Conservation (phyloP, 768 basidiomycete species). For the Pisolithus tinctorius region DNA sequence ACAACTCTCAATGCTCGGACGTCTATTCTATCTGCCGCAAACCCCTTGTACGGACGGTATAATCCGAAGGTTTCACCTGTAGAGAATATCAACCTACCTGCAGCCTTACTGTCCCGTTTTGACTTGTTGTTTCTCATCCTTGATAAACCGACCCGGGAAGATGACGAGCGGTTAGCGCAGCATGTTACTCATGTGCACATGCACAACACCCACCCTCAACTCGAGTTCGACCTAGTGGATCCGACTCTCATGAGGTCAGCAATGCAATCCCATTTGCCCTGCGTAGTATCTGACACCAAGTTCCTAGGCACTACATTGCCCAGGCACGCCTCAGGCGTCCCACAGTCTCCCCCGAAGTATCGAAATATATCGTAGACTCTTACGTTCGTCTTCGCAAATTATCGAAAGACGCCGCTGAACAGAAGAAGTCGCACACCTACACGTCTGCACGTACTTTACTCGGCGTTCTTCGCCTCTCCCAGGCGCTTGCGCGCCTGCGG, state of each 20-base stretch:
- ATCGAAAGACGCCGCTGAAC: constrained; percentile 83
- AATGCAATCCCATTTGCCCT: neutral
- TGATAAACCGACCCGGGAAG: constrained; percentile 91
- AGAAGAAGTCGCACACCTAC: constrained; percentile 87
- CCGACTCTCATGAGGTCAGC: constrained; percentile 82
- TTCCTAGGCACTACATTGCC: constrained; percentile 85
- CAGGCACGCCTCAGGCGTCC: constrained; percentile 84
- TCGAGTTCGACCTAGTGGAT: constrained; percentile 79
- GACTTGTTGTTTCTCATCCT: constrained; percentile 95
- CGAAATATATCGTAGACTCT: constrained; percentile 88
- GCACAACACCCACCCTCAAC: constrained; percentile 83
- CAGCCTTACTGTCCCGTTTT: constrained; percentile 92
- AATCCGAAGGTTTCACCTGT: constrained; percentile 97
- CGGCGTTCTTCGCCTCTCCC: constrained; percentile 88
- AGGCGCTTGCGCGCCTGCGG: constrained; percentile 89
- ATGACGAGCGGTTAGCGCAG: constrained; percentile 92
- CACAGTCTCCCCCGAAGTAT: constrained; percentile 81
- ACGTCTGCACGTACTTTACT: constrained; percentile 95
- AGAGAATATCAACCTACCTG: constrained; percentile 98
- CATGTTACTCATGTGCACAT: constrained; percentile 99
- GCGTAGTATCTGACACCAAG: constrained; percentile 4
- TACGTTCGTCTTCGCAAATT: constrained; percentile 94
- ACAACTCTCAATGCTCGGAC: constrained; percentile 97
- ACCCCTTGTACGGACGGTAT: constrained; percentile 96
- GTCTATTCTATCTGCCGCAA: constrained; percentile 95